Evolutionary conservation across 495 filamentous ascomycete species (phyloP).

Genomic region (Trichoderma parareesei): DNA sequence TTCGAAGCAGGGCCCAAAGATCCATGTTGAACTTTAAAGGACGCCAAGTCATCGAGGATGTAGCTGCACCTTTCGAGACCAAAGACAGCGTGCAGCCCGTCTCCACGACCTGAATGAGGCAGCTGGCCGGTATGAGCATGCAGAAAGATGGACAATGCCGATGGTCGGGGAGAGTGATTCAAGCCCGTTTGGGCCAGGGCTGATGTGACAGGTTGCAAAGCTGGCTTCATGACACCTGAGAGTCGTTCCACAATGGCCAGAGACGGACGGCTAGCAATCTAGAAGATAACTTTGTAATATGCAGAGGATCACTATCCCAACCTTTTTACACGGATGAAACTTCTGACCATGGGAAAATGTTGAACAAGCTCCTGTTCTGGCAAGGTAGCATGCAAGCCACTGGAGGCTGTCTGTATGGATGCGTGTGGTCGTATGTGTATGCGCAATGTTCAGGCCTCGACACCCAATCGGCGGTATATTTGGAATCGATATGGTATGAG

Average conservation of each 20-base stretch:
- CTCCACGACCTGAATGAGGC: conserved; percentile 13
- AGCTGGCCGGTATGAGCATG: not conserved
- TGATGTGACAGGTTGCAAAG: not conserved
- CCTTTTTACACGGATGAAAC: not conserved
- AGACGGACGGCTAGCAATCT: not conserved
- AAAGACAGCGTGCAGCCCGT: conserved; percentile 30
- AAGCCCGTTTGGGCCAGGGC: not conserved
- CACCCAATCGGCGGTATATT: not conserved
- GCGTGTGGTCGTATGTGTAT: not conserved
- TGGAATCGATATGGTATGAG: not conserved
- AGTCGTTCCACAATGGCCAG: conserved; percentile 8
- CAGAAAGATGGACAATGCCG: not conserved
- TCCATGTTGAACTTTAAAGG: conserved; percentile 40
- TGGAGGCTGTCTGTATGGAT: not conserved
- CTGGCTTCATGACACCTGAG: not conserved
- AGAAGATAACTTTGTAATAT: not conserved
- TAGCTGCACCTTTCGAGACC: conserved; percentile 32
- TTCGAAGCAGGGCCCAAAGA: conserved; percentile 26
- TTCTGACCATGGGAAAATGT: not conserved
- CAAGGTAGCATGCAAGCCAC: not conserved
- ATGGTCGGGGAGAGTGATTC: not conserved
- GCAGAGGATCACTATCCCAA: not conserved
- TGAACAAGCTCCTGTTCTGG: not conserved
- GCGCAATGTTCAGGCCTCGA: not conserved
- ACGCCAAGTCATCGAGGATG: conserved; percentile 40